Evolutionary conservation across 2,329 filamentous ascomycete species (phyloP).

Genomic region (Neoarthrinium moseri): DNA sequence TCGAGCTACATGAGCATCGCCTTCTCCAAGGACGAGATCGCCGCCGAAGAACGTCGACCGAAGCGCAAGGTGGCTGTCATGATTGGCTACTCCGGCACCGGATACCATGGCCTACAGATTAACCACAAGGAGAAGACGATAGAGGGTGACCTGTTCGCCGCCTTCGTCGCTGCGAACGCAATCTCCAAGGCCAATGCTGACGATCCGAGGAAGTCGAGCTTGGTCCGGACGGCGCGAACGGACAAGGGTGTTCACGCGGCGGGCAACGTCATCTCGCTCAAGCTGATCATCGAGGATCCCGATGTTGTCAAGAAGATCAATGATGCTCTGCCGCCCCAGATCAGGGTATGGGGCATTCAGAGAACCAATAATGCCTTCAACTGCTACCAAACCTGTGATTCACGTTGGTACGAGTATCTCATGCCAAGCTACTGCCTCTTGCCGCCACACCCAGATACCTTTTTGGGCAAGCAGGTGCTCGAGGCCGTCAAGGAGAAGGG

Average conservation of each 20-base stretch:
- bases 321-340: slow-evolving; percentile 77
- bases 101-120: slow-evolving; percentile 97
- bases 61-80: slow-evolving; percentile 97
- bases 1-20: slow-evolving; percentile 56
- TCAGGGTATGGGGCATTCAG: slow-evolving; percentile 92
- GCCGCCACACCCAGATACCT: slow-evolving; percentile 87
- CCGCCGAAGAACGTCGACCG: slow-evolving; percentile 78
- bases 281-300: slow-evolving; percentile 90
- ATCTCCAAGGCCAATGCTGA: slow-evolving; percentile 97
- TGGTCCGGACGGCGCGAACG: slow-evolving; percentile 90
- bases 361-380: slow-evolving; percentile 89
- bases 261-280: slow-evolving; percentile 91
- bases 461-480: slow-evolving; percentile 78
- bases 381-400: slow-evolving; percentile 93
- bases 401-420: slow-evolving; percentile 94
- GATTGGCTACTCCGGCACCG: slow-evolving; percentile 93
- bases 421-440: slow-evolving; percentile 91
- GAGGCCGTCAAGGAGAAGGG: slow-evolving; percentile 73
- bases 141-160: slow-evolving; percentile 90
- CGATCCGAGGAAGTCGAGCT: slow-evolving; percentile 92
- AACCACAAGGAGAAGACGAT: slow-evolving; percentile 83
- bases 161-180: slow-evolving; percentile 85
- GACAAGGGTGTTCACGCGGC: slow-evolving; percentile 98
- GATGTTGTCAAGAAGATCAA: slow-evolving; percentile 93
- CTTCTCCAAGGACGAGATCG: slow-evolving; percentile 77